Evolutionary conservation across 2,329 filamentous ascomycete genomes (phyloP).

Genomic region (Talaromyces amestolkiae): DNA sequence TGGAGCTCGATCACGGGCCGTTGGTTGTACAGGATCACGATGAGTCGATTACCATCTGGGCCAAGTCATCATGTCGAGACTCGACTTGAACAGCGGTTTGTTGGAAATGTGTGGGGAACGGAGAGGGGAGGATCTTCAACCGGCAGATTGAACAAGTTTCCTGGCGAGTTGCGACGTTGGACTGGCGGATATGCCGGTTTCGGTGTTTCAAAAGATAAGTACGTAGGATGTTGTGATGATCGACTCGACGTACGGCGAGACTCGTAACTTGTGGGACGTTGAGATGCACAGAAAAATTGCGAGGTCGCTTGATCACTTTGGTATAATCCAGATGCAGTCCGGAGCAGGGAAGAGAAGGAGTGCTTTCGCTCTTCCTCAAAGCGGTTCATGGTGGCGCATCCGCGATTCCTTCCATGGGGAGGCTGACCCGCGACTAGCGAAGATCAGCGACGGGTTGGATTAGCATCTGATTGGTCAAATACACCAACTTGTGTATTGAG

Average conservation of each 20-base stretch:
- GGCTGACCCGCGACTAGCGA: not conserved
- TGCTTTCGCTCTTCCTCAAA: not conserved
- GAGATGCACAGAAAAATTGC: not conserved
- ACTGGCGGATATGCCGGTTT: not conserved
- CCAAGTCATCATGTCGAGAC: conserved; percentile 5
- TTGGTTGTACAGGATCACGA: not conserved
- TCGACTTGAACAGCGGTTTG: not conserved
- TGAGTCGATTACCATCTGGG: not conserved
- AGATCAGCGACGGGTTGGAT: not conserved
- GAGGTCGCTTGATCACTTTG: not conserved
- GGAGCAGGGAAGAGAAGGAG: not conserved
- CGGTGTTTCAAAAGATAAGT: not conserved
- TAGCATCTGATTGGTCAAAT: not conserved
- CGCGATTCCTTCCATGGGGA: not conserved
- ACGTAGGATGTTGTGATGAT: not conserved
- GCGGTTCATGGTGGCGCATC: conserved; percentile 1
- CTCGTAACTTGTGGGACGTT: not conserved
- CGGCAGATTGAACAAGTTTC: not conserved
- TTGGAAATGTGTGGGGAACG: not conserved
- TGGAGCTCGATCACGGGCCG: not conserved
- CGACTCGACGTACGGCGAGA: not conserved
- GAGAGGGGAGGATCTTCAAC: not conserved
- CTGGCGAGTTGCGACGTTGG: not conserved
- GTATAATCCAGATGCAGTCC: not conserved
- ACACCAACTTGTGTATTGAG: not conserved